A percentile compares a stretch with the other conserved stretches of the same genome.
These are phyloP conservation scores for Dryadomyces quercivorus DNA, from an alignment of 2,329 filamentous ascomycete species.

Conservation along the genomic window DNA sequence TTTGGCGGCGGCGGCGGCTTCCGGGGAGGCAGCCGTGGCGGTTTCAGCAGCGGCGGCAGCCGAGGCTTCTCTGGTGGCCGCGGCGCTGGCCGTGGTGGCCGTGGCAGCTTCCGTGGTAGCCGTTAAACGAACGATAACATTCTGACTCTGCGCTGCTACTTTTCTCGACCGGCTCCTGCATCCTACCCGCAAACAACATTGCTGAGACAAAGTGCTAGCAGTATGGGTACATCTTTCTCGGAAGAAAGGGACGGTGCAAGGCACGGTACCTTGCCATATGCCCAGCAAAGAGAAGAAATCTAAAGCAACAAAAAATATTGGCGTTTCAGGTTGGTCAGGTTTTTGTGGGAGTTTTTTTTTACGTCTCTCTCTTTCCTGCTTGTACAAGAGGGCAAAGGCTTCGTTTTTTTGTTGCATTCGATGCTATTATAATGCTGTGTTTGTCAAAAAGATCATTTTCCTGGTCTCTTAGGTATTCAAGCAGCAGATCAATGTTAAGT, in stretches of 20 bases:
- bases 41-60: slow-evolving; percentile 13
- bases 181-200: too few relatives aligned
- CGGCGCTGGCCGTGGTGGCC: slow-evolving; percentile 4
- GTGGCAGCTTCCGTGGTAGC: slow-evolving; percentile 3
- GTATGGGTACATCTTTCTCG: too few relatives aligned
- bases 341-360: background rate
- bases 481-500: background rate
- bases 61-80: slow-evolving; percentile 14
- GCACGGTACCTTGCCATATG: background rate
- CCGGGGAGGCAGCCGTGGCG: slow-evolving; percentile 14
- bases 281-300: background rate
- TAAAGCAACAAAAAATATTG: background rate
- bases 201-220: too few relatives aligned
- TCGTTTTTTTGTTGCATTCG: background rate
- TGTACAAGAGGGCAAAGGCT: background rate
- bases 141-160: background rate
- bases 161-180: too few relatives aligned
- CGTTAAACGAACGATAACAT: background rate
- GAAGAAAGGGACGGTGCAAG: background rate
- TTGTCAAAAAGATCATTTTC: background rate
- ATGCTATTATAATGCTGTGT: background rate
- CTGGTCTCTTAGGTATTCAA: too few relatives aligned
- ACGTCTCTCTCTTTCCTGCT: background rate
- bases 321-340: slow-evolving; percentile 9
- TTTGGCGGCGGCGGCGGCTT: slow-evolving; percentile 20